A percentile compares a stretch with the other conserved stretches of the same genome.
These are phyloP conservation scores for Cucurbita maxima DNA, from an alignment of 306 rosid genomes.

Conservation along the genomic window DNA sequence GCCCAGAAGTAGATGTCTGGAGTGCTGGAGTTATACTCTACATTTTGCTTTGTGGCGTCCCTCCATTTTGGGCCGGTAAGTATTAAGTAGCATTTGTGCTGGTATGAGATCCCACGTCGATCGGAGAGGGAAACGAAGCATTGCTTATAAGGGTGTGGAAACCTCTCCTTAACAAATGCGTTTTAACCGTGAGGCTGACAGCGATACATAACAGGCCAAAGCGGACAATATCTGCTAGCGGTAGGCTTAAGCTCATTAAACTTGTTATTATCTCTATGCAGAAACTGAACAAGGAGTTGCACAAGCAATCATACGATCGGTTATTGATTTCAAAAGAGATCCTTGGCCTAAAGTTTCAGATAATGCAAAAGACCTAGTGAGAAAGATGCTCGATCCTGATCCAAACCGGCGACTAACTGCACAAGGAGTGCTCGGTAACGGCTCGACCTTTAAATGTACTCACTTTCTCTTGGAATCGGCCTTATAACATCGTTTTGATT, in stretches of 20 bases:
- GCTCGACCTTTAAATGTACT: neutral
- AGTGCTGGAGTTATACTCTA: conserved; percentile 94
- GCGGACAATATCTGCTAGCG: no score
- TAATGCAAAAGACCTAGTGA: conserved; percentile 90
- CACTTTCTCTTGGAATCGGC: no score
- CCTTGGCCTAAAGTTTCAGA: conserved; percentile 99
- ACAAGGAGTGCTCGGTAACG: conserved; percentile 72
- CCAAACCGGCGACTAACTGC: conserved; percentile 73
- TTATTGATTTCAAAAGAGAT: conserved; percentile 74
- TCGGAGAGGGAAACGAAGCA: no score
- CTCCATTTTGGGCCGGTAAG: conserved; percentile 99
- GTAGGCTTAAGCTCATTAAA: neutral
- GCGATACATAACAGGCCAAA: no score
- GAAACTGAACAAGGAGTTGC: conserved; percentile 99
- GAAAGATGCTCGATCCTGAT: conserved; percentile 90
- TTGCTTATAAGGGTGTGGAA: no score
- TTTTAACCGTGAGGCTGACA: no score
- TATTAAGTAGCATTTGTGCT: neutral
- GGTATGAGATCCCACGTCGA: no score
- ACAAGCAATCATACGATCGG: conserved; percentile 84
- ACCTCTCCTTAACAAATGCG: no score
- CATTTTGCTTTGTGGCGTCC: conserved; percentile 91
- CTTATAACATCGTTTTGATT: neutral
- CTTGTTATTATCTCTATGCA: conserved; percentile 19
- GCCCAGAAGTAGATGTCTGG: conserved; percentile 94